Conservation (phyloP, 106 monocot species). For the Posidonia australis region DNA sequence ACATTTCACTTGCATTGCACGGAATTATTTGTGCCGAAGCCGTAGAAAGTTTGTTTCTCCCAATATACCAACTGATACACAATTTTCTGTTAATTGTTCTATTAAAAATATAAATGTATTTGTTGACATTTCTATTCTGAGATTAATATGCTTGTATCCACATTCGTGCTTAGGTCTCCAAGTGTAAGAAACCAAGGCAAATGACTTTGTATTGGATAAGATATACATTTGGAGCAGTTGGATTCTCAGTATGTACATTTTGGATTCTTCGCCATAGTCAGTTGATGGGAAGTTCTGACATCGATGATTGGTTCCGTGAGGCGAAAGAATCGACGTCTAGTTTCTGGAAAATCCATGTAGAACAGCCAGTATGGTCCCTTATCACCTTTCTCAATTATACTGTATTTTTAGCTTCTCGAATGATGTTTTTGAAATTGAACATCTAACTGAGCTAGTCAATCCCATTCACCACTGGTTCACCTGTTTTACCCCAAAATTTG, state of each 20-base stretch:
- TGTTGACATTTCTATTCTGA: too few relatives aligned
- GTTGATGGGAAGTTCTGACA: conserved; percentile 94
- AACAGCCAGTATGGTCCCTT: conserved; percentile 51
- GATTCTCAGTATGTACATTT: conserved; percentile 66
- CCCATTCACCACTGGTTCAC: neutral
- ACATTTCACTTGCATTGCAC: too few relatives aligned
- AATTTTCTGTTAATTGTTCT: neutral
- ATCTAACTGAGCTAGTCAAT: neutral
- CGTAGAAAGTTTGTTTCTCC: too few relatives aligned
- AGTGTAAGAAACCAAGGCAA: conserved; percentile 62
- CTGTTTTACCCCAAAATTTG: too few relatives aligned
- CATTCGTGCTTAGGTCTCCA: conserved; percentile 45
- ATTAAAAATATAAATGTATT: neutral
- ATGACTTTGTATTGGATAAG: conserved; percentile 71
- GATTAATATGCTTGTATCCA: too few relatives aligned
- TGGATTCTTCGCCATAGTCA: conserved; percentile 93
- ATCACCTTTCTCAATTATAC: neutral
- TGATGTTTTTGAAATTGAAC: neutral
- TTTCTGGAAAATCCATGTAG: conserved; percentile 86
- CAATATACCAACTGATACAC: too few relatives aligned
- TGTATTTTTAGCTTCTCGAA: neutral
- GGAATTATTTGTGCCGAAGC: too few relatives aligned
- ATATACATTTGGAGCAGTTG: conserved; percentile 81
- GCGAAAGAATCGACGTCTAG: conserved; percentile 71
- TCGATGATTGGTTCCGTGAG: conserved; percentile 88